Base-by-base conservation (phyloP, 2,329 filamentous ascomycete genomes). In the Exophiala bonariae region DNA sequence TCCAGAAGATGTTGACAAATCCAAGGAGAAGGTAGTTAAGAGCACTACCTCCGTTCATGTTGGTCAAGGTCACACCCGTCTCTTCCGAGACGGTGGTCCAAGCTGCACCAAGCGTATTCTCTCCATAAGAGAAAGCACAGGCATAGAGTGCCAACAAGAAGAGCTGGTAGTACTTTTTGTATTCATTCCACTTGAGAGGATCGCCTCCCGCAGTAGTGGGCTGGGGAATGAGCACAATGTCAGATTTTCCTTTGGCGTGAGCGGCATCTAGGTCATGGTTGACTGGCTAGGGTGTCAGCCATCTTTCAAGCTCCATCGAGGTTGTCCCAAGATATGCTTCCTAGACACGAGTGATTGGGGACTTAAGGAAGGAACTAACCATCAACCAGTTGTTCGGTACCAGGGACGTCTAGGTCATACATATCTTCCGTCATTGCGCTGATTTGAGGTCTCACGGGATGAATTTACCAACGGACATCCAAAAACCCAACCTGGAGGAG, bases 1-100 rank as follows among this genome's bases (percentile, higher is more conserved):
- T 64, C 46, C 65, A 71, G 47, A 69, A 65, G 23, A 72, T 64
- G 35, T 71, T 72, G 52, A 68, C 63, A 35, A 71, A 67, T 4
- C 67, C 68, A 17, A 71, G 55, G 5, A 71, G 61, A 2, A 71
- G 61, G 41, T 71, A 71, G 41, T 70, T 70, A 6, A 72, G 52
- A 1, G 69, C 68, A 20, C 64, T 66, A 23, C 66, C 67, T 5
- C 66, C 67, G 45, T 70, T 70, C 64, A 72, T 66, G 46, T 71
- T 65, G n/a, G 58, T 63, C 18, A 72, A 44, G 1, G 58, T 63
- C 14, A 71, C 67, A 8, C 63, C 61, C 0, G 67, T 69, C 5
- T 71, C 66, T 2, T 62, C 53, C 7, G 66, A 64, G n/a, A 72
- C 66, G 9, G 64, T 63, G 0, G 67, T 70, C 68, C 68, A 71